Evolutionary conservation across 2,329 filamentous ascomycete genomes (phyloP).

Genomic region (Apiospora arundinis): DNA sequence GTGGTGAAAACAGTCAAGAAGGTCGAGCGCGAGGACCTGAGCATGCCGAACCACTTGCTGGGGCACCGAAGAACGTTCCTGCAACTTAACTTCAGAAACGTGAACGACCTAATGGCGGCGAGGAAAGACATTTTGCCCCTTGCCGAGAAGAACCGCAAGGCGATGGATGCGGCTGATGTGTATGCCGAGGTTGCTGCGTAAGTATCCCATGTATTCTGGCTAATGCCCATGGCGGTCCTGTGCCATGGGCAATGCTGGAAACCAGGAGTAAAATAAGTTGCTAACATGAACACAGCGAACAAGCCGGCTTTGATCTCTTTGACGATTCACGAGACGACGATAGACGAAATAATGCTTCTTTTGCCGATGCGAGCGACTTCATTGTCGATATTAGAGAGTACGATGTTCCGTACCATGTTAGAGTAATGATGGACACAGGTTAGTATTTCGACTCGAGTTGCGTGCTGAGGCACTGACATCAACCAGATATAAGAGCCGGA

Average conservation of each 20-base stretch:
- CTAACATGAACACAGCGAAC: slow-evolving; percentile 37
- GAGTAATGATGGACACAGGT: slow-evolving; percentile 96
- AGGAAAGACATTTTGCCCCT: slow-evolving; percentile 85
- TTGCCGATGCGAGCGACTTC: slow-evolving; percentile 92
- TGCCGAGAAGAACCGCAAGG: slow-evolving; percentile 96
- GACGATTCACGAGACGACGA: slow-evolving; percentile 83
- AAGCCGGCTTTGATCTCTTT: slow-evolving; percentile 81
- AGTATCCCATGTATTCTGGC: slow-evolving; percentile 40
- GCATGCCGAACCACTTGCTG: slow-evolving; percentile 93
- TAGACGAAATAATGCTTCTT: slow-evolving; percentile 74
- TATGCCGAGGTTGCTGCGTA: slow-evolving; percentile 95
- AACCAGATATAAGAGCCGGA: slow-evolving; percentile 86
- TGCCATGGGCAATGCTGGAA: no score
- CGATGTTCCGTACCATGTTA: slow-evolving; percentile 98
- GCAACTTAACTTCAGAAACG: slow-evolving; percentile 86
- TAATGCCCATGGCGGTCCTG: background rate
- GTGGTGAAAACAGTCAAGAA: slow-evolving; percentile 78
- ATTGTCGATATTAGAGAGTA: slow-evolving; percentile 99
- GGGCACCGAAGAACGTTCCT: slow-evolving; percentile 90
- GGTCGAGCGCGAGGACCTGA: slow-evolving; percentile 90
- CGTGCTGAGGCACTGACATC: background rate
- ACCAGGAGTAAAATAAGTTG: background rate
- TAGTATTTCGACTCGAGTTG: slow-evolving; percentile 25
- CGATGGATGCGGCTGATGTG: slow-evolving; percentile 95
- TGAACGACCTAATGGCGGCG: slow-evolving; percentile 83